phyloP scores from a whole-genome alignment of 2,329 filamentous ascomycete genomes.

The Blastomyces silverae region DNA sequence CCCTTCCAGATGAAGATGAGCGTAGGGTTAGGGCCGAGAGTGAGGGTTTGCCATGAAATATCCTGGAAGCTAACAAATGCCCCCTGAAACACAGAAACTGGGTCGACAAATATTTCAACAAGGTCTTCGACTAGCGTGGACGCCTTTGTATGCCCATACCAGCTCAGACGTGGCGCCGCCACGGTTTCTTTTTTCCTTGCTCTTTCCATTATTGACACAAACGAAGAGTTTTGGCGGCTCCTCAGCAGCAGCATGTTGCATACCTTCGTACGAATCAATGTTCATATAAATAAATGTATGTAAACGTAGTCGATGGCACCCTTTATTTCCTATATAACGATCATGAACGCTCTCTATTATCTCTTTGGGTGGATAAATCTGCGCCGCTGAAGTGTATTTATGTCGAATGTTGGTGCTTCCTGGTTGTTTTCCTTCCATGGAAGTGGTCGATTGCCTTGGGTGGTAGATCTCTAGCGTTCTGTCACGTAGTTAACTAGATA shows the following conservation, averaged over 20 bases:
- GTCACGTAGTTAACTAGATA: background rate
- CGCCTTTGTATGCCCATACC: background rate
- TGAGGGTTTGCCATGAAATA: too few relatives aligned
- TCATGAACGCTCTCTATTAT: background rate
- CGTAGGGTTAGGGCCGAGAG: background rate
- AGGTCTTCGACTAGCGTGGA: constrained; percentile 21
- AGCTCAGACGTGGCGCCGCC: too few relatives aligned
- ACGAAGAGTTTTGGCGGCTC: background rate
- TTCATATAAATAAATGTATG: background rate
- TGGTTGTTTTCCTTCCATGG: background rate
- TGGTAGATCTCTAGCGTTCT: background rate
- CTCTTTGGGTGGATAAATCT: background rate
- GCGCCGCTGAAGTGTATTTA: background rate
- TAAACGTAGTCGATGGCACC: background rate
- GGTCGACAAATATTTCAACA: constrained; percentile 18
- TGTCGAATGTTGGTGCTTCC: background rate
- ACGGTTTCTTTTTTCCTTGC: background rate
- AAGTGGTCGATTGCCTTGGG: background rate
- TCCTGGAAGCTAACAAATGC: background rate
- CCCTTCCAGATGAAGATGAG: background rate
- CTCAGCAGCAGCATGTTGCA: background rate
- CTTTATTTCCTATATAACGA: background rate
- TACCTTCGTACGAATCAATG: background rate
- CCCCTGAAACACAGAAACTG: constrained; percentile 7
- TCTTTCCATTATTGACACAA: background rate